These are phyloP conservation scores for Stereocaulon alpinum DNA, from an alignment of 495 filamentous ascomycete species.

Conservation along the genomic window DNA sequence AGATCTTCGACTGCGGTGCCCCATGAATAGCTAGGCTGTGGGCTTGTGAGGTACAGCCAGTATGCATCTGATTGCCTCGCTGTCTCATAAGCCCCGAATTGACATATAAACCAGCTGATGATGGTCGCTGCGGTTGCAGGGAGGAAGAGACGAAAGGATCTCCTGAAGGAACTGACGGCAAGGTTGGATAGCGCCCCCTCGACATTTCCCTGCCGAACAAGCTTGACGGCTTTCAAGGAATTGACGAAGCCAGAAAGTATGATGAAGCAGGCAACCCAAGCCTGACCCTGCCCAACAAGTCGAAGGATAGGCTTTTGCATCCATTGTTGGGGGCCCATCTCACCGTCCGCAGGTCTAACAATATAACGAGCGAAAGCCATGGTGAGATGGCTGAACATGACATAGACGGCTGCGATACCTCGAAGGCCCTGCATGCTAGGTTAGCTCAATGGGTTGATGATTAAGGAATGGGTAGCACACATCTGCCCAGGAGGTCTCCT, in stretches of 20 bases:
- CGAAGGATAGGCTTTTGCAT: constrained; percentile 46
- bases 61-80: constrained; percentile 24
- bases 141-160: constrained; percentile 23
- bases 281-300: constrained; percentile 43
- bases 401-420: constrained; percentile 44
- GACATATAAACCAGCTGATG: constrained; percentile 26
- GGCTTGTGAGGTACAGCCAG: constrained; percentile 26
- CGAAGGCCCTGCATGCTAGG: constrained; percentile 37
- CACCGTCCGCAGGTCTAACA: constrained; percentile 34
- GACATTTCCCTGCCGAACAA: constrained; percentile 17
- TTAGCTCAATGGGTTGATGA: constrained; percentile 10
- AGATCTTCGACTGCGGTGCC: constrained; percentile 23
- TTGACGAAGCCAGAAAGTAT: constrained; percentile 24
- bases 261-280: constrained; percentile 46
- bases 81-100: constrained; percentile 24
- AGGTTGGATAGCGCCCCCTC: constrained; percentile 24
- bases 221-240: constrained; percentile 24
- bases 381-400: constrained; percentile 45
- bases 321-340: constrained; percentile 30
- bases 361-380: constrained; percentile 43
- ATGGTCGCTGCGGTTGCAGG: constrained; percentile 23
- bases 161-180: constrained; percentile 23
- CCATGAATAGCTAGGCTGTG: constrained; percentile 22
- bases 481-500: constrained; percentile 21
- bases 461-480: constrained; percentile 5